These are phyloP conservation scores for Bipolaris bicolor DNA, from an alignment of 2,329 filamentous ascomycete species.

Conservation along the genomic window DNA sequence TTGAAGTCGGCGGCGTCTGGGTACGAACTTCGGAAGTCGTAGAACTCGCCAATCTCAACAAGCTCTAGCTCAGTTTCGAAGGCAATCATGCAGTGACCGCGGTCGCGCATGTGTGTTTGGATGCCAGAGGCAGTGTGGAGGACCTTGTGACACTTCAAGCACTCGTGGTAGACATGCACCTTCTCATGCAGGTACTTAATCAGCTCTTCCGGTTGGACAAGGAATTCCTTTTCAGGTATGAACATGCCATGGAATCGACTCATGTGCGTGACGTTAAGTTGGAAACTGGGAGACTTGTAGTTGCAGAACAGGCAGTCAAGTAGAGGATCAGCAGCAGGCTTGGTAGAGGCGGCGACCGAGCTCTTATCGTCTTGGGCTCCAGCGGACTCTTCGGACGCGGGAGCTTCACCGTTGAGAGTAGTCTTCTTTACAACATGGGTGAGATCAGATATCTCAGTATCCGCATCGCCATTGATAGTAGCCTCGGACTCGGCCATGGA, in stretches of 20 bases:
- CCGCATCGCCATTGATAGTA: slow-evolving; percentile 68
- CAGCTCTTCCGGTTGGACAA: slow-evolving; percentile 82
- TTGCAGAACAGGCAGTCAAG: slow-evolving; percentile 88
- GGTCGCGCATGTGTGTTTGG: slow-evolving; percentile 97
- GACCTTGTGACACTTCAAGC: slow-evolving; percentile 84
- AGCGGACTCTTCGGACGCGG: slow-evolving; percentile 42
- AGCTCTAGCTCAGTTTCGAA: slow-evolving; percentile 89
- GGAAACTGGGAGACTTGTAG: slow-evolving; percentile 74
- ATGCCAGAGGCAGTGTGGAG: slow-evolving; percentile 79
- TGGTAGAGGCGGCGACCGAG: slow-evolving; percentile 37
- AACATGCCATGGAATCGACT: slow-evolving; percentile 93
- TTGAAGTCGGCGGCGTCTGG: slow-evolving; percentile 75
- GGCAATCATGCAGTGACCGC: slow-evolving; percentile 95
- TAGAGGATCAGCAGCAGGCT: slow-evolving; percentile 48
- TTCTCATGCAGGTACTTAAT: slow-evolving; percentile 79
- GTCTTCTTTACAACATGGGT: slow-evolving; percentile 78
- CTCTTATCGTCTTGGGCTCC: slow-evolving; percentile 52
- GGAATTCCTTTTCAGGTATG: slow-evolving; percentile 84
- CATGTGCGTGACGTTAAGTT: slow-evolving; percentile 88
- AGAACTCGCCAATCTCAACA: slow-evolving; percentile 92
- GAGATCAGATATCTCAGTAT: slow-evolving; percentile 77
- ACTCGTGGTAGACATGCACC: slow-evolving; percentile 80
- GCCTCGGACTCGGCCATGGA: slow-evolving; percentile 64
- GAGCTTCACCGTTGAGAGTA: slow-evolving; percentile 54
- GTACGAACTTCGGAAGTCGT: slow-evolving; percentile 96